Base-by-base conservation (phyloP, 1,284 basidiomycete species). In the Phellopilus nigrolimitatus region DNA sequence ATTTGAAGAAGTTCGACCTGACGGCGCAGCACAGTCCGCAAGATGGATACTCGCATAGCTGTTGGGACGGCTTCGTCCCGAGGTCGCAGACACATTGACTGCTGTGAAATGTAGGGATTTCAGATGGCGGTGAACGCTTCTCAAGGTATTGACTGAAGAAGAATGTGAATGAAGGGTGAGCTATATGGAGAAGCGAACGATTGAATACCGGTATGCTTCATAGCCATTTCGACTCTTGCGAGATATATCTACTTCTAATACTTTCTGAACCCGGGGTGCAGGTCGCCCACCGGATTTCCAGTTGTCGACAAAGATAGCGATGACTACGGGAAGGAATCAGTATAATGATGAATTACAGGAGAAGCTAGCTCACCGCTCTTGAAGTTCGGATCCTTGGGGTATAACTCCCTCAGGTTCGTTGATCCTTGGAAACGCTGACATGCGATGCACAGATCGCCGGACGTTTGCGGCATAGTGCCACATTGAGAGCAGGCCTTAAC, bases 21-120 rank as follows among this genome's bases (percentile, higher is more conserved):
- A 76, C 68, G 27, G 77, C 71, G 52, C 66, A 71, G 62, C 81
- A 84, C 50, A 82, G 78, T 3, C 82, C 81, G 55, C 81, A 84
- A 17, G 80, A 80, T 46, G 66, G 69, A 66, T 78, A 79, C 53
- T 68, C 68, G 63, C 82, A 84, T 12, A 80, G 60, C 0, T 41
- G 28, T 17, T 61, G 59, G 1, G 70, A 59, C 30, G 72, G 69
- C 52, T 77, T 78, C 13, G 69, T 70, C 8, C 80, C 81, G 53
- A 84, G 64, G 61, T 84, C 78, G 63, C 81, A 84, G 33, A 84
- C 78, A 58, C 80, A 82, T 54, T 82, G 80, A 1, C 77, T 70
- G 51, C 76, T 73, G 56, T 82, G 75, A 59, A 80, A 83, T 33
- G 76, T 79, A 54, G 73, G 72, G 43, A 81, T 68, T 59, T 78